Base-by-base conservation (phyloP, 352 stramenopile species). In the Peronospora farinosa region DNA sequence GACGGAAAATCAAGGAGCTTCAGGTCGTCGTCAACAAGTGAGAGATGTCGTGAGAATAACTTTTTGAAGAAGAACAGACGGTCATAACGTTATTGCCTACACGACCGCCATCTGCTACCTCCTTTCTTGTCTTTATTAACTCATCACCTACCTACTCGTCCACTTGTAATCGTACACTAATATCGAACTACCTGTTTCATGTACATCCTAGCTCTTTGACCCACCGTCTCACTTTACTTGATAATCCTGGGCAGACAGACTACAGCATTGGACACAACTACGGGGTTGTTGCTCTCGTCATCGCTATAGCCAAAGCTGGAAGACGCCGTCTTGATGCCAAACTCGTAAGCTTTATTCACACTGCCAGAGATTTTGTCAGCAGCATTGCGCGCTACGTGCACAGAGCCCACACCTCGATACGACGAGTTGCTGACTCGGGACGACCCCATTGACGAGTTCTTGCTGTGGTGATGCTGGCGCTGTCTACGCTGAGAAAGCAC, bases 401-500 rank as follows among this genome's bases (percentile, higher is more conserved):
- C 37, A 12, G 27, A 43, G 40, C 49, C 47, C 1, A 35, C 21
- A n/a, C 52, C 39, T 43, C 37, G 60, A 25, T 45, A 59, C 15
- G 51, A 57, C 11, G 27, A 61, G 40, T 46, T 59, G 31, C 49
- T 53, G 51, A 63, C 56, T 53, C 54, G 51, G 27, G 54, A 70
- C 25, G 58, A 64, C 15, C 51, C 42, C 30, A 17, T 16, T n/a
- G 37, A 45, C 36, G 40, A 52, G 19, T 47, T 37, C 23, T 54
- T 51, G 48, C 54, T 40, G 36, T 54, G 49, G 44, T 66, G 54
- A 25, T 57, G 61, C 45, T 65, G 53, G n/a, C 63, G 51, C 44
- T 73, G 67, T 15, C 72, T 65, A 2, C 69, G 62, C 43, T 81
- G 71, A 15, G 70, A 80, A 32, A 84, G 35, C 39, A 84, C 70